Evolutionary conservation across 306 rosid genomes (phyloP).

Genomic region (Erythrophleum fordii): DNA sequence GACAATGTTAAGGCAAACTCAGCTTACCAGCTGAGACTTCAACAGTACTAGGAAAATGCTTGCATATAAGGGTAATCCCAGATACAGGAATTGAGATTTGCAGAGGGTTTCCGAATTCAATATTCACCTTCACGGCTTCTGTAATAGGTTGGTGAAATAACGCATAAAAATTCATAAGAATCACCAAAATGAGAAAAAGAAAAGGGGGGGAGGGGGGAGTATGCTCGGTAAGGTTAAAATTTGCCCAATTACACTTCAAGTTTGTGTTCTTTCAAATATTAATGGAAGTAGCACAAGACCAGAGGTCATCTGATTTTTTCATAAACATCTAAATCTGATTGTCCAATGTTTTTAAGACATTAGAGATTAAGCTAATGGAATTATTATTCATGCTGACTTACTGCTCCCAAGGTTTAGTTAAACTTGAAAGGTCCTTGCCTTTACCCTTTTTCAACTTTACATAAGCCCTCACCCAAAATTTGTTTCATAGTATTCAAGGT

Average conservation of each 20-base stretch:
- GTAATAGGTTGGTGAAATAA: constrained; percentile 47
- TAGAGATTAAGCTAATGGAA: neutral
- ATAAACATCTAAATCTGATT: neutral
- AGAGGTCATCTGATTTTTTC: constrained; percentile 18
- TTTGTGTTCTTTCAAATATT: constrained; percentile 1
- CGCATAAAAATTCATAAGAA: constrained; percentile 27
- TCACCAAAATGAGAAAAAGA: neutral
- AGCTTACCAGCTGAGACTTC: constrained; percentile 60
- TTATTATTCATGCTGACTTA: neutral
- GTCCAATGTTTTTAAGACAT: neutral
- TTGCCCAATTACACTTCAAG: constrained; percentile 13
- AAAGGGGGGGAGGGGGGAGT: no score
- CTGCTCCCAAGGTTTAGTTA: neutral
- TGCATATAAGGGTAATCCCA: constrained; percentile 74
- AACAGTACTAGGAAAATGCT: constrained; percentile 61
- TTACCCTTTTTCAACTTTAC: neutral
- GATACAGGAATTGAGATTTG: constrained; percentile 82
- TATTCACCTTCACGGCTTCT: constrained; percentile 87
- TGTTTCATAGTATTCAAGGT: neutral
- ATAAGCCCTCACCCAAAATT: neutral
- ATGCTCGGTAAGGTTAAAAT: constrained; percentile 22
- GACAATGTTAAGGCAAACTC: constrained; percentile 31
- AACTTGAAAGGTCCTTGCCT: neutral
- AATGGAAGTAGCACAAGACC: constrained; percentile 18
- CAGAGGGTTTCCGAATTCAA: constrained; percentile 85